These are phyloP conservation scores for Hericium coralloides DNA, from an alignment of 768 basidiomycete genomes.

Conservation along the genomic window DNA sequence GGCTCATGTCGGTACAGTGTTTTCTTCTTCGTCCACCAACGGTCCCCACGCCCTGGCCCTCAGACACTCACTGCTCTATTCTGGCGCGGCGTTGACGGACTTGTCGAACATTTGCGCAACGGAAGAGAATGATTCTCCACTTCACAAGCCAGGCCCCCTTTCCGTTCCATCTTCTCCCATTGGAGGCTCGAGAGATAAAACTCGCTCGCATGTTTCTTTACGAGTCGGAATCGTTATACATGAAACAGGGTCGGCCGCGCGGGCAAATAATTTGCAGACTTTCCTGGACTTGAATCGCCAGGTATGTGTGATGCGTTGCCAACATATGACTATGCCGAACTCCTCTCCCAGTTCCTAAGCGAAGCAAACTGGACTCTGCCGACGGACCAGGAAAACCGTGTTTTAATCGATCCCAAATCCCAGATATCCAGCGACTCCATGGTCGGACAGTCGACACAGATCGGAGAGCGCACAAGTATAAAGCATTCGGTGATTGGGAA, in stretches of 20 bases:
- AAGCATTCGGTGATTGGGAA: constrained; percentile 49
- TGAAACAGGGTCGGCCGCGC: constrained; percentile 42
- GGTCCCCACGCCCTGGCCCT: constrained; percentile 43
- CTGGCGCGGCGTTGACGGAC: constrained; percentile 4
- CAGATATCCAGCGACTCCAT: constrained; percentile 80
- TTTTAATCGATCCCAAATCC: constrained; percentile 69
- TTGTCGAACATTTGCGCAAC: background rate
- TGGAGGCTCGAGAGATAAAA: constrained; percentile 26
- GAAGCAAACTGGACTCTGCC: constrained; percentile 45
- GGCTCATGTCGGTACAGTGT: constrained; percentile 24
- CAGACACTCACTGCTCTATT: constrained; percentile 48
- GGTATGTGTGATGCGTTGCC: constrained; percentile 31
- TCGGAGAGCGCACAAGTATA: constrained; percentile 72
- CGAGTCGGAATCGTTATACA: constrained; percentile 61
- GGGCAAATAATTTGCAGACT: constrained; percentile 68
- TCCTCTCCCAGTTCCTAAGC: constrained; percentile 37
- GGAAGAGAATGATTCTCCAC: constrained; percentile 10
- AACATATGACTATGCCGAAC: constrained; percentile 11
- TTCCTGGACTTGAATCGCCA: constrained; percentile 78
- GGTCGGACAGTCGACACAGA: constrained; percentile 73
- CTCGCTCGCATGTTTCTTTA: constrained; percentile 34
- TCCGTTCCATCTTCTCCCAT: constrained; percentile 40
- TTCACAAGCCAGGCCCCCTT: constrained; percentile 21
- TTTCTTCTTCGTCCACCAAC: constrained; percentile 35
- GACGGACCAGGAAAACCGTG: constrained; percentile 50